Conservation (phyloP, 2,329 filamentous ascomycete species). For the Harringtonia lauricola region DNA sequence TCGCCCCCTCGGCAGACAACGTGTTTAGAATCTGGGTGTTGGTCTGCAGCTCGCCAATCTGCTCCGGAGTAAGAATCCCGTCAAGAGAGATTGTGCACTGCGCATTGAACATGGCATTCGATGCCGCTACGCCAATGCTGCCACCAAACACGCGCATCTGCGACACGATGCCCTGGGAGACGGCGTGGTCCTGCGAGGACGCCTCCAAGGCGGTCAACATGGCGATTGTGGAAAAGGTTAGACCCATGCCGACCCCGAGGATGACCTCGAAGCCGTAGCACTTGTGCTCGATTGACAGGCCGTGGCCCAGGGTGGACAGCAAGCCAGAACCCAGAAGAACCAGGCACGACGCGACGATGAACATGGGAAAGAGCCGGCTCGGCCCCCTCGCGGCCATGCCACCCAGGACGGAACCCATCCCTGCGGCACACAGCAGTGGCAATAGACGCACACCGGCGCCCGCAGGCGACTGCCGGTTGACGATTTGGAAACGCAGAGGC, state of each 20-base stretch:
- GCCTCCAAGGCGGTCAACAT: conserved; percentile 12
- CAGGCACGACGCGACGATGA: conserved; percentile 4
- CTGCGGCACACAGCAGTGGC: conserved; percentile 5
- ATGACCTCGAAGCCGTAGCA: conserved; percentile 12
- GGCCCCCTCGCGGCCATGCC: conserved; percentile 11
- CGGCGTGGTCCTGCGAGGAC: conserved; percentile 13
- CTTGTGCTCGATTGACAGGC: conserved; percentile 4
- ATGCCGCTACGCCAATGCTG: conserved; percentile 15
- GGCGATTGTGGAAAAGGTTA: conserved; percentile 13
- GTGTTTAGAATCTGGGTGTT: not conserved
- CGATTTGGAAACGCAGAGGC: conserved; percentile 14
- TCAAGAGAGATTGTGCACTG: not conserved
- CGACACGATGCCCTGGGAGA: conserved; percentile 12
- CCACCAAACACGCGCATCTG: conserved; percentile 17
- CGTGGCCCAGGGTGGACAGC: conserved; percentile 8
- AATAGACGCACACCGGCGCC: conserved; percentile 14
- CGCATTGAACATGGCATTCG: not conserved
- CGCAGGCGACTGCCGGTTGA: conserved; percentile 13
- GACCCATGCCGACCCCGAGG: conserved; percentile 11
- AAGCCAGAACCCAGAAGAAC: conserved; percentile 11
- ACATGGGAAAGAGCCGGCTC: too few species aligned
- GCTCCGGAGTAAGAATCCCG: not conserved
- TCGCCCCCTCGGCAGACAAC: not conserved
- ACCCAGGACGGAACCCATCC: conserved; percentile 7
- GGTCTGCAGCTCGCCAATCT: not conserved